phyloP scores from a whole-genome alignment of 2,329 filamentous ascomycete species.

The Xylariaceae sp. region DNA sequence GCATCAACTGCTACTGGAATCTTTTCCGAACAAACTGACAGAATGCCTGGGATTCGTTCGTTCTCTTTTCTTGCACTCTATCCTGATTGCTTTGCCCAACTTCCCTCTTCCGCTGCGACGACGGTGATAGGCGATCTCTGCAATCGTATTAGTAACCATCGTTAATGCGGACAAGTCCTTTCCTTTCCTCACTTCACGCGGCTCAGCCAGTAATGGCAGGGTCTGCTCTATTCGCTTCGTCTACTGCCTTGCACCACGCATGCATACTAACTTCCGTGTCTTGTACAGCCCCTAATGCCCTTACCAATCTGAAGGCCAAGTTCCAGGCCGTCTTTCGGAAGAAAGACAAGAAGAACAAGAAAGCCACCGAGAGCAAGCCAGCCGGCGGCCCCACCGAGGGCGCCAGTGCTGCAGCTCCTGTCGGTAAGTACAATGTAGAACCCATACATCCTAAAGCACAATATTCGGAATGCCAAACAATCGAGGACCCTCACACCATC shows the following conservation, averaged over 20 bases:
- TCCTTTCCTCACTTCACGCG: not conserved
- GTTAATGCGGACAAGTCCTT: not conserved
- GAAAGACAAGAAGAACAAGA: conserved; percentile 33
- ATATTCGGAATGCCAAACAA: not conserved
- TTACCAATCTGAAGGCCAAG: conserved; percentile 64
- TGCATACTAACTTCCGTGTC: conserved; percentile 27
- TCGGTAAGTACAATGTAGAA: conserved; percentile 18
- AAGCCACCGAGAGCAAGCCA: conserved; percentile 32
- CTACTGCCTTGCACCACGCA: conserved; percentile 10
- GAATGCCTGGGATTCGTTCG: conserved; percentile 61
- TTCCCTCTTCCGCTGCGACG: conserved; percentile 7
- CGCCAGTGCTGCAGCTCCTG: conserved; percentile 35
- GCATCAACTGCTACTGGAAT: not conserved
- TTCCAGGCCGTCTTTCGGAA: conserved; percentile 51
- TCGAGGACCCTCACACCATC: not conserved
- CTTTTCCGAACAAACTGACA: conserved; percentile 40
- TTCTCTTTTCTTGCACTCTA: conserved; percentile 21
- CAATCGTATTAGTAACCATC: conserved; percentile 5
- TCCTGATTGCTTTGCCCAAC: not conserved
- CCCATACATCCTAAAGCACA: not conserved
- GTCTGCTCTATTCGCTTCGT: conserved; percentile 1
- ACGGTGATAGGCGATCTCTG: conserved; percentile 4
- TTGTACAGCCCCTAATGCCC: conserved; percentile 53
- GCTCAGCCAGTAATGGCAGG: conserved; percentile 9
- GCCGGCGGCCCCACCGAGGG: conserved; percentile 31